phyloP scores from a whole-genome alignment of 495 filamentous ascomycete genomes.

The Penicillium taxi region DNA sequence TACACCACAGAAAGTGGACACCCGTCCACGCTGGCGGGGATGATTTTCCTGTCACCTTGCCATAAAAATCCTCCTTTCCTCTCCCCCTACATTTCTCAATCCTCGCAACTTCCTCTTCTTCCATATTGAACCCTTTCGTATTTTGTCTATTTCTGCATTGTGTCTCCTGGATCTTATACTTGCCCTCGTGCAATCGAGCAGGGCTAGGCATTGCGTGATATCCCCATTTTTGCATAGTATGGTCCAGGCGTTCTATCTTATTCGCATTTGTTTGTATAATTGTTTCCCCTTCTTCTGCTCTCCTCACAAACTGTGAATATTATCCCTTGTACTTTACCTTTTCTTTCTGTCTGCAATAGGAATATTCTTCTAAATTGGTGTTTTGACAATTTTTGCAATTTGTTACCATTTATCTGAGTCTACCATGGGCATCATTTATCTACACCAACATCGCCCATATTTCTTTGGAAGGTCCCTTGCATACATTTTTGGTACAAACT shows the following conservation, averaged over 20 bases:
- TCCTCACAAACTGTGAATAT: constrained; percentile 20
- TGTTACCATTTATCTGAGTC: no score
- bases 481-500: neutral
- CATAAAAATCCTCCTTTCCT: neutral
- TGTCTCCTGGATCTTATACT: neutral
- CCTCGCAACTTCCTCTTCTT: constrained; percentile 5
- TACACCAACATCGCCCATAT: no score
- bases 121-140: constrained; percentile 5
- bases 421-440: no score
- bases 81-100: neutral
- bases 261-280: constrained; percentile 8
- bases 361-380: constrained; percentile 1
- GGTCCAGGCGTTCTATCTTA: constrained; percentile 21
- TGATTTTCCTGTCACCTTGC: constrained; percentile 4
- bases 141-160: constrained; percentile 12
- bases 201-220: constrained; percentile 25
- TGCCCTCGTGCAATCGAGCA: constrained; percentile 1
- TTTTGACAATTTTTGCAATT: no score
- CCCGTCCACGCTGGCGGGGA: constrained; percentile 36
- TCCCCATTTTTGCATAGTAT: constrained; percentile 26
- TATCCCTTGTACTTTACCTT: constrained; percentile 15
- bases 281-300: constrained; percentile 7
- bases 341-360: constrained; percentile 1
- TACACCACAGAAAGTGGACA: constrained; percentile 23
- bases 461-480: no score